Evolutionary conservation across 768 basidiomycete species (phyloP).

Genomic region (Agaricus blazei): DNA sequence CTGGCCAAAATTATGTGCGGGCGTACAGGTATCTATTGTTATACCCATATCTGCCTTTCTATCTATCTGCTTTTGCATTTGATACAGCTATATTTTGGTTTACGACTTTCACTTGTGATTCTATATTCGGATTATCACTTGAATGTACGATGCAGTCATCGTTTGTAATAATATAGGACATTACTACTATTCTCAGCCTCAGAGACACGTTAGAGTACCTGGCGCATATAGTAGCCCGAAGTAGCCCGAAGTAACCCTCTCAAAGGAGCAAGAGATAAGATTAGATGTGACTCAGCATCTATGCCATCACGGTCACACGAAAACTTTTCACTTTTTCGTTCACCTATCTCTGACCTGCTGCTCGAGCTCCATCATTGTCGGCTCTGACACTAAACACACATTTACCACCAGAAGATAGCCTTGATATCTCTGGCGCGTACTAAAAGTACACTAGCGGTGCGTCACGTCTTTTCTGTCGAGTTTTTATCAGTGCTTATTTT

Average conservation of each 20-base stretch:
- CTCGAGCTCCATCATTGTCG: background rate
- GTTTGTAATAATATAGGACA: background rate
- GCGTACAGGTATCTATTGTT: background rate
- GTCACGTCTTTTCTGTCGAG: too few species aligned
- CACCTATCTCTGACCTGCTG: background rate
- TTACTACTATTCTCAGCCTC: too few species aligned
- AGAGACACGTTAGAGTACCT: too few species aligned
- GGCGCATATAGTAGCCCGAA: too few species aligned
- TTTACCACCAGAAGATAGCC: background rate
- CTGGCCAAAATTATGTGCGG: background rate
- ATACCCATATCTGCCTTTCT: background rate
- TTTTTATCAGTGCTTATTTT: too few species aligned
- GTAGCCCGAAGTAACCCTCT: background rate
- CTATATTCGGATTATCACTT: background rate
- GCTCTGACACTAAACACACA: background rate
- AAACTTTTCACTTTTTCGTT: background rate
- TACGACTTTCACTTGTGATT: background rate
- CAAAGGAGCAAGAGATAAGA: background rate
- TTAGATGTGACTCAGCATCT: background rate
- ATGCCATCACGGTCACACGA: constrained; percentile 1
- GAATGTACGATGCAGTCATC: background rate
- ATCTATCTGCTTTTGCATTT: background rate
- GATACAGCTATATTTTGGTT: background rate
- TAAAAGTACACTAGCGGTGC: too few species aligned
- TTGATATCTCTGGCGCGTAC: too few species aligned